Conservation (phyloP, 345 rosid species). For the Murraya koenigii region DNA sequence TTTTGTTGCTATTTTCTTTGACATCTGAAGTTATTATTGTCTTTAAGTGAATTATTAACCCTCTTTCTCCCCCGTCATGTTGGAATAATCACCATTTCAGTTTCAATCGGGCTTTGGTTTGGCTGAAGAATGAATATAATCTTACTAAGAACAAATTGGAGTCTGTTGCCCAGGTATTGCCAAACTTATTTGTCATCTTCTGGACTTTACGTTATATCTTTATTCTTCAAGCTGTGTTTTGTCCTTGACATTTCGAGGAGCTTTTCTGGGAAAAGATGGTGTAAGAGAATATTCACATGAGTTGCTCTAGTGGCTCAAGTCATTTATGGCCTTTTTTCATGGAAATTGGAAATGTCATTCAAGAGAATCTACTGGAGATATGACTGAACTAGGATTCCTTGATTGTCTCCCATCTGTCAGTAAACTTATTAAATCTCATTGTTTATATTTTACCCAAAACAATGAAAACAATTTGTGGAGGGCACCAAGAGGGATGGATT, state of each 20-base stretch:
- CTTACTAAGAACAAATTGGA: constrained; percentile 33
- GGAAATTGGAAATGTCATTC: not conserved
- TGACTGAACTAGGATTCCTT: not conserved
- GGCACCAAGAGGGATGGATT: not conserved
- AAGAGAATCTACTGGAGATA: not conserved
- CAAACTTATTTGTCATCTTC: not conserved
- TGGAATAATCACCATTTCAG: constrained; percentile 18
- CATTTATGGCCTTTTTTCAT: not conserved
- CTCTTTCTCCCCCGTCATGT: not conserved
- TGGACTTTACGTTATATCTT: not conserved
- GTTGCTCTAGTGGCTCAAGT: not conserved
- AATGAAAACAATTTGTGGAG: not conserved
- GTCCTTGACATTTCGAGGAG: not conserved
- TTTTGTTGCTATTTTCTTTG: not conserved
- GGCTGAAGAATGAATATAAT: constrained; percentile 36
- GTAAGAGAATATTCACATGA: not conserved
- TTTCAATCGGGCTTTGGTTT: constrained; percentile 26
- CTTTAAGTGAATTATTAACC: not conserved
- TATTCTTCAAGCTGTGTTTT: not conserved
- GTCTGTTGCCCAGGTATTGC: constrained; percentile 33
- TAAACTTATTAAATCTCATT: not conserved
- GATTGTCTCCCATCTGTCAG: not conserved
- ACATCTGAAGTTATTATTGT: not conserved
- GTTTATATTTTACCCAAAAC: not conserved
- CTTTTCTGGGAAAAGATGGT: not conserved